Evolutionary conservation across 306 rosid species (phyloP).

Genomic region (Amphicarpaea edgeworthii): DNA sequence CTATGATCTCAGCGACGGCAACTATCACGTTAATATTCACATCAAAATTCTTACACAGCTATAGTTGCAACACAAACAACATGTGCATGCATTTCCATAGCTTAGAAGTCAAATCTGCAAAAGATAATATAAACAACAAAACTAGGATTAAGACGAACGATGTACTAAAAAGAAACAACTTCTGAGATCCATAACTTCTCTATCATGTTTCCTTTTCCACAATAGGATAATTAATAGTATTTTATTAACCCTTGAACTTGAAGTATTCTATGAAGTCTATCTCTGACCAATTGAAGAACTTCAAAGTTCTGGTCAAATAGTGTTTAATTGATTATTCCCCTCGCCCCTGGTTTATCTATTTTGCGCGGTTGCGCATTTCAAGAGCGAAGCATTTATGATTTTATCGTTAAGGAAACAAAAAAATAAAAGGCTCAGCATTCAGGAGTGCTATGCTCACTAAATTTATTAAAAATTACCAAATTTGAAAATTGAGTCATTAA

Average conservation of each 20-base stretch:
- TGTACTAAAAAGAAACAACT: not conserved
- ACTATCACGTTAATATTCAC: constrained; percentile 6
- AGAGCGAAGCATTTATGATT: constrained; percentile 25
- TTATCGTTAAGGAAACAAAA: not conserved
- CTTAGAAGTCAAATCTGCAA: not conserved
- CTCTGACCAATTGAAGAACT: constrained; percentile 1
- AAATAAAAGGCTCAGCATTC: no score
- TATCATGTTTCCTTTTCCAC: not conserved
- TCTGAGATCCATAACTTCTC: constrained; percentile 4
- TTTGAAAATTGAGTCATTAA: no score
- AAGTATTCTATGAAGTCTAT: not conserved
- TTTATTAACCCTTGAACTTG: not conserved
- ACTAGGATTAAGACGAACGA: not conserved
- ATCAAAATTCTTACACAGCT: not conserved
- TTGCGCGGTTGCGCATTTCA: constrained; percentile 5
- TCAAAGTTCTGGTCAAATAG: not conserved
- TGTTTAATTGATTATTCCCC: not conserved
- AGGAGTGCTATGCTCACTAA: no score
- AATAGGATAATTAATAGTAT: not conserved
- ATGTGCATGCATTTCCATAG: not conserved
- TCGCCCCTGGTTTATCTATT: not conserved
- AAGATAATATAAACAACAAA: constrained; percentile 23
- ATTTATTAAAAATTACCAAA: no score
- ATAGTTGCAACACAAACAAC: not conserved
- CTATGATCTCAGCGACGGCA: not conserved